A percentile compares a stretch with the other conserved stretches of the same genome.
Conservation (phyloP, 805 yeast genomes). For the Sugiyamaella smithiae region DNA sequence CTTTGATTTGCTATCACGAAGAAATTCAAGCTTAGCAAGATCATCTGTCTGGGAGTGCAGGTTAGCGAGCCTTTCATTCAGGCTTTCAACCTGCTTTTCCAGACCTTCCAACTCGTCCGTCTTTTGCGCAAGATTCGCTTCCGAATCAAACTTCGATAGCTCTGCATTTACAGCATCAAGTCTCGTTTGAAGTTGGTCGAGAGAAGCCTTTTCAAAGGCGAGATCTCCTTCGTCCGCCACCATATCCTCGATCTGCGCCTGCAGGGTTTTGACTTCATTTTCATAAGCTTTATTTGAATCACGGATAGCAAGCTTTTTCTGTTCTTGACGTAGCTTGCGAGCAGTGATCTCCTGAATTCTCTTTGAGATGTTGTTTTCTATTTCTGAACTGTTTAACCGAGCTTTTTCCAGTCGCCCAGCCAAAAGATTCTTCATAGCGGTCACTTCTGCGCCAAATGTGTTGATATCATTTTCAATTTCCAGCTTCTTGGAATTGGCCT, state of each 20-base stretch:
- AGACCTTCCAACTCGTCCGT: conserved; percentile 11
- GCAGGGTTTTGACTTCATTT: conserved; percentile 39
- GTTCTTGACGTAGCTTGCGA: conserved; percentile 26
- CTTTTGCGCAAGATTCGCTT: conserved; percentile 10
- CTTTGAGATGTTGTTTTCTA: conserved; percentile 31
- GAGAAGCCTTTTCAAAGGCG: conserved; percentile 42
- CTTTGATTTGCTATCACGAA: conserved; percentile 40
- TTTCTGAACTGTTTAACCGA: conserved; percentile 27
- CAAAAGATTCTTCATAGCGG: neutral
- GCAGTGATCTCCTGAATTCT: conserved; percentile 28
- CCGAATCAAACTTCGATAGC: conserved; percentile 7
- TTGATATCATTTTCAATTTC: conserved; percentile 1
- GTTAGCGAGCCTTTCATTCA: conserved; percentile 48
- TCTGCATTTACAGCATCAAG: conserved; percentile 27
- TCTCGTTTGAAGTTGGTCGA: conserved; percentile 40
- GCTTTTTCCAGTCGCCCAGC: conserved; percentile 15
- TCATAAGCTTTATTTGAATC: conserved; percentile 19
- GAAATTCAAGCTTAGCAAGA: conserved; percentile 50
- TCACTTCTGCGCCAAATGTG: neutral
- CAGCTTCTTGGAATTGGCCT: conserved; percentile 9
- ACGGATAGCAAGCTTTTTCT: conserved; percentile 19
- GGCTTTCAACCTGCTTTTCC: conserved; percentile 44
- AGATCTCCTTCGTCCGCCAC: conserved; percentile 47
- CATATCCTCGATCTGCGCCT: conserved; percentile 39
- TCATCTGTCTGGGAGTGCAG: conserved; percentile 58